Evolutionary conservation across 345 rosid genomes (phyloP).

Genomic region (Eucalyptus albens): DNA sequence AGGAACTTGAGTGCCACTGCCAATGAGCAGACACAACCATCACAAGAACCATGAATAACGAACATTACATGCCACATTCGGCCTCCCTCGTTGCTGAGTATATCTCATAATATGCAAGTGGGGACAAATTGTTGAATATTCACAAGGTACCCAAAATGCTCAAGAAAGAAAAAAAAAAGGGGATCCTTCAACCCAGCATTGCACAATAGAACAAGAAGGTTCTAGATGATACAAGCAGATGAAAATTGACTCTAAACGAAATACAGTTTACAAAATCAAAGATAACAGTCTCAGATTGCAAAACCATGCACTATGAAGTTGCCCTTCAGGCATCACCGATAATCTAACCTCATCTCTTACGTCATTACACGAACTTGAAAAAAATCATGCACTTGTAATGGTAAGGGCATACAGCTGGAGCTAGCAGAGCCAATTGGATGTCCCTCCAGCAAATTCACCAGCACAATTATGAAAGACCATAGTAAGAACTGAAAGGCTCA

Average conservation of each 20-base stretch:
- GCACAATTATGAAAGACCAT: background rate
- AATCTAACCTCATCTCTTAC: background rate
- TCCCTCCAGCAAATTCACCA: background rate
- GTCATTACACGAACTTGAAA: background rate
- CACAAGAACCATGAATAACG: background rate
- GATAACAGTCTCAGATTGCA: background rate
- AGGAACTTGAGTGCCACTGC: background rate
- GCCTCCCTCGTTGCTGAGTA: background rate
- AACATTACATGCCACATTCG: background rate
- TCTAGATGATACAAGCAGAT: background rate
- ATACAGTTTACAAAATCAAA: background rate
- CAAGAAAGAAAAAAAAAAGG: background rate
- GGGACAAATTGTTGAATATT: background rate
- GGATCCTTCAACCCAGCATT: background rate
- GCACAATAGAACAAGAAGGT: background rate
- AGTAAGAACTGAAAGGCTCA: background rate
- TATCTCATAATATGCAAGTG: background rate
- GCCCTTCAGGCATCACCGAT: background rate
- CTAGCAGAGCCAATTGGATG: background rate
- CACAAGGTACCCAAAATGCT: background rate
- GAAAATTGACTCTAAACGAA: background rate
- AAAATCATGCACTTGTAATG: background rate
- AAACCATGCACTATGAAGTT: background rate
- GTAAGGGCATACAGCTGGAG: background rate
- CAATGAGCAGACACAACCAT: background rate